Evolutionary conservation across 768 basidiomycete genomes (phyloP).

Genomic region (Suillus fuscotomentosus): DNA sequence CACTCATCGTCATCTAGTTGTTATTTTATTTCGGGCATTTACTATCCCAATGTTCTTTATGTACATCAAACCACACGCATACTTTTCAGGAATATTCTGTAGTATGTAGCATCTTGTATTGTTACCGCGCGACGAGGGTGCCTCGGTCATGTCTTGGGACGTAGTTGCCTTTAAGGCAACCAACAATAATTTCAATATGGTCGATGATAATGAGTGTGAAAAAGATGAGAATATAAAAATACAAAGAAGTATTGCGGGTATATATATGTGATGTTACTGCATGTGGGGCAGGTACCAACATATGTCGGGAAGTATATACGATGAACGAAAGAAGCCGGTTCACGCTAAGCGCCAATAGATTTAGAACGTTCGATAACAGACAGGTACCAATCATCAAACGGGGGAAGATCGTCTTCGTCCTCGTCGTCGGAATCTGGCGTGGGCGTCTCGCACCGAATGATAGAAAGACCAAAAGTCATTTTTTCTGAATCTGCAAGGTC

Average conservation of each 20-base stretch:
- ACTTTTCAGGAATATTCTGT: conserved; percentile 1
- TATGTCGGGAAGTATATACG: not conserved
- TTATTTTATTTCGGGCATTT: conserved; percentile 1
- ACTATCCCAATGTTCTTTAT: conserved; percentile 1
- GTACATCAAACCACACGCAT: not conserved
- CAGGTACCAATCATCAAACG: conserved; percentile 18
- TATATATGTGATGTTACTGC: not conserved
- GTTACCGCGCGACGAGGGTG: not conserved
- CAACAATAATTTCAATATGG: not conserved
- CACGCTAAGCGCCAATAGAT: not conserved
- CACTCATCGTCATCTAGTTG: not conserved
- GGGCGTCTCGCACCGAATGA: conserved; percentile 4
- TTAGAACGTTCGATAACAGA: conserved; percentile 11
- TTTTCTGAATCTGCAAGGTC: not conserved
- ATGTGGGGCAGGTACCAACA: conserved; percentile 5
- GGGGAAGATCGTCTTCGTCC: conserved; percentile 15
- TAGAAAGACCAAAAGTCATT: not conserved
- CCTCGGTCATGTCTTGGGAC: not conserved
- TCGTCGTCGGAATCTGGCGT: conserved; percentile 5
- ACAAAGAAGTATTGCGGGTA: not conserved
- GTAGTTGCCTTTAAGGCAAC: conserved; percentile 1
- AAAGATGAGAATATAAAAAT: not conserved
- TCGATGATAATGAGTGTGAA: not conserved
- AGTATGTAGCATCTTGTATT: conserved; percentile 4
- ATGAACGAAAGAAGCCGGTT: not conserved